A percentile compares a stretch with the other conserved stretches of the same genome.
phyloP scores from a whole-genome alignment of 129 eudicot species.

The Ambrosia trifida region DNA sequence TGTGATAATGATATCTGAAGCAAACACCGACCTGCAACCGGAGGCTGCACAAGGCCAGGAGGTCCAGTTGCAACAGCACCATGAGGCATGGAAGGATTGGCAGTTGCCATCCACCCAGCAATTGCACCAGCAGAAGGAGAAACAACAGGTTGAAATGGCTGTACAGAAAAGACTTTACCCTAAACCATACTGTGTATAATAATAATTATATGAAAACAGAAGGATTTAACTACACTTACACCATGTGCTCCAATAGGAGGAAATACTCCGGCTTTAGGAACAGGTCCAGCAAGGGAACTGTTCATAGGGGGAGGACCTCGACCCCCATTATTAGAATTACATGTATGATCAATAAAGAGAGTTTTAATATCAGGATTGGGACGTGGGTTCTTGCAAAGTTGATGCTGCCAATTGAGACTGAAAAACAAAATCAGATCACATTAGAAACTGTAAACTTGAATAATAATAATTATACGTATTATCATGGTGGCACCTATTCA shows the following conservation, averaged over 20 bases:
- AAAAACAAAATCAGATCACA: constrained; percentile 22
- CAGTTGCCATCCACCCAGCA: constrained; percentile 87
- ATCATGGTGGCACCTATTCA: neutral
- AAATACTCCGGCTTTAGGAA: constrained; percentile 79
- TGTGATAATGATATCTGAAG: neutral
- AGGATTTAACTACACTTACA: constrained; percentile 49
- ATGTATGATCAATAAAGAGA: constrained; percentile 73
- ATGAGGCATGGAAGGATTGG: constrained; percentile 75
- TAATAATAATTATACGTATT: neutral
- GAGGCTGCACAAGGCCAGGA: constrained; percentile 74
- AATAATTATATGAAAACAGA: neutral
- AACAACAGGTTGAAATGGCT: constrained; percentile 88
- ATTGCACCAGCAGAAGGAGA: constrained; percentile 81
- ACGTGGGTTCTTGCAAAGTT: constrained; percentile 90
- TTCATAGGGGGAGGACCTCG: constrained; percentile 69
- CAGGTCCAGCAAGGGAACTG: constrained; percentile 58
- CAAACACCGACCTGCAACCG: constrained; percentile 49
- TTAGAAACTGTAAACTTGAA: neutral
- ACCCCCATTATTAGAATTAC: constrained; percentile 70
- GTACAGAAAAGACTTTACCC: constrained; percentile 12
- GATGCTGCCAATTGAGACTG: constrained; percentile 97
- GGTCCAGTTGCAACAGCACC: constrained; percentile 72
- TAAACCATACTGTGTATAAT: constrained; percentile 5
- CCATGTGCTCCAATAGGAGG: constrained; percentile 80
- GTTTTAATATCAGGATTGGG: constrained; percentile 91